Base-by-base conservation (phyloP, 2,329 filamentous ascomycete genomes). In the Pseudophaeomoniella oleicola region DNA sequence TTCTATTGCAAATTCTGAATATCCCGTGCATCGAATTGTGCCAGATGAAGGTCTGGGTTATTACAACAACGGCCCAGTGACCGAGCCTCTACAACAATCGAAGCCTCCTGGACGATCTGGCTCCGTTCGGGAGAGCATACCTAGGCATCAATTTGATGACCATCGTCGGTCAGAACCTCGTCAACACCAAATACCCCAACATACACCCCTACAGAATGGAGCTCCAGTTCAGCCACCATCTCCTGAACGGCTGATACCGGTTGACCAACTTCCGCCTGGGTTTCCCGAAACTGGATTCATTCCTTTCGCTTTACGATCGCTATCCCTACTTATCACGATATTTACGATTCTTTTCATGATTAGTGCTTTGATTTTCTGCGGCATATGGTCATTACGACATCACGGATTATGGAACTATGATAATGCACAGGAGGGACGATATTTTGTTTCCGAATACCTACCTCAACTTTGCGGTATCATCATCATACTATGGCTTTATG, bases 381-480 rank as follows among this genome's bases (percentile, higher is more conserved):
- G 81, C 39, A 60, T 81, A 22, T 85, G 74, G 59, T 83, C 81
- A 9, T 57, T 66, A 27, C 54, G 59, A 4, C 66, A 78, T 44
- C 56, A 66, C 6, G 84, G 84, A 1, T 60, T 94, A 10, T 75
- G 72, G 51, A 58, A 67, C 3, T 94, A 87, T 53, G 61, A 63
- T 19, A 69, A 68, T 18, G 78, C 85, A 39, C 80, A 81, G 42
- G 79, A 78, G 35, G 69, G 68, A 5, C 69, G 77, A 44, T 94
- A 92, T 57, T 94, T 94, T 54, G 58, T 92, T 33, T 90, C 93
- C 55, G 73, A 85, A 42, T 83, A 93, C 44, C 61, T 94, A 1
- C 87, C 88, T 2, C 84, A 86, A 39, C 62, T 93, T 0, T 52
- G 92, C 11, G 83, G 78, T 0, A 75, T 75, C 14, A 45, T 78